These are phyloP conservation scores for Xylaria nigripes DNA, from an alignment of 495 filamentous ascomycete species.

Conservation along the genomic window DNA sequence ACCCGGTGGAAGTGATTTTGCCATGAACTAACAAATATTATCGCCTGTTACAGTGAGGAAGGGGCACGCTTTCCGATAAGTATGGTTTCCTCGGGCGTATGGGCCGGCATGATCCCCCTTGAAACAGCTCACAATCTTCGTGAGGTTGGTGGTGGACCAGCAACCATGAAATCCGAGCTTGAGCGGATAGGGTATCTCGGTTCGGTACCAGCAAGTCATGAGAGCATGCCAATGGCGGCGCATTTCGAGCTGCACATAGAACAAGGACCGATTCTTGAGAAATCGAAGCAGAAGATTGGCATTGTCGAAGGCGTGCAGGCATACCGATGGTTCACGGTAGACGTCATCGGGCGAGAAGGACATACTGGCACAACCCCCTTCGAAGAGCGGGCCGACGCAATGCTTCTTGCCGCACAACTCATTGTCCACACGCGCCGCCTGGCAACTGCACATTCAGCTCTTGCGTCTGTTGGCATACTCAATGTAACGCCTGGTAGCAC, in stretches of 20 bases:
- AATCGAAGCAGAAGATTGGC: slow-evolving; percentile 52
- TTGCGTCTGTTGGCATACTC: slow-evolving; percentile 67
- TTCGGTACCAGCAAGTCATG: slow-evolving; percentile 45
- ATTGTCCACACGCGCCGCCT: slow-evolving; percentile 58
- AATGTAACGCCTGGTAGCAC: slow-evolving; percentile 46
- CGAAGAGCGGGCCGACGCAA: slow-evolving; percentile 47
- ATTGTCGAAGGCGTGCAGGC: slow-evolving; percentile 61
- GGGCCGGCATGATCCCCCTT: slow-evolving; percentile 59
- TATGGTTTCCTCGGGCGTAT: slow-evolving; percentile 71
- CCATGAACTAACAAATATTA: not conserved
- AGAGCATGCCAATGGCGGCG: slow-evolving; percentile 61
- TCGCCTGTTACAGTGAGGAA: slow-evolving; percentile 48
- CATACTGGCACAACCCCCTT: slow-evolving; percentile 72
- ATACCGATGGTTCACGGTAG: slow-evolving; percentile 63
- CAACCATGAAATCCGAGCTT: slow-evolving; percentile 61
- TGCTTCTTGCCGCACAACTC: slow-evolving; percentile 48
- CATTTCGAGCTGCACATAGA: slow-evolving; percentile 83
- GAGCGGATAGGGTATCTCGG: slow-evolving; percentile 67
- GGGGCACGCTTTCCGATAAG: slow-evolving; percentile 73
- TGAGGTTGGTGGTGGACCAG: slow-evolving; percentile 43
- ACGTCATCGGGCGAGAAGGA: slow-evolving; percentile 55
- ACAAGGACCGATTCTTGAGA: slow-evolving; percentile 62
- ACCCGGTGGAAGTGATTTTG: not conserved
- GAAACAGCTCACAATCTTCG: slow-evolving; percentile 52
- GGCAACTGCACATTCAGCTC: slow-evolving; percentile 46